Evolutionary conservation across 257 asterid genomes (phyloP), one percentile per base, ranked within the genome.

Genomic region (Echium plantagineum): DNA sequence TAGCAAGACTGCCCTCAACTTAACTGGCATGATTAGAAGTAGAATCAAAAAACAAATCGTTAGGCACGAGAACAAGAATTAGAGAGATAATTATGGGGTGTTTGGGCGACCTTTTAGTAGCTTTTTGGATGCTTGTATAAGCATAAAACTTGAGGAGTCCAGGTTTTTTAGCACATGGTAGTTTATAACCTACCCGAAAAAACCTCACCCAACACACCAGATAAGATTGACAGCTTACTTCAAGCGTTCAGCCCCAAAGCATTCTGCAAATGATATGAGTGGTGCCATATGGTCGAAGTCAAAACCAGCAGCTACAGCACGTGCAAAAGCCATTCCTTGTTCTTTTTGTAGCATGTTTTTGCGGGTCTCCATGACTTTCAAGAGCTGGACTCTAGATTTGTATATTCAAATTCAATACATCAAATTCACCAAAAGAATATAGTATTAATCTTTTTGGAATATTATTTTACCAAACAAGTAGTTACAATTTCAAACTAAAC

Each of bases 241-340:
- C 71, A 93, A 76, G 30, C 99, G 97, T 49, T 69, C 54, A 57
- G 98, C 98, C 66, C 96, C 97, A 73, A 93, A 89, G 75, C 89
- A 81, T 66, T 84, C 84, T 26, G 97, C 84, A 78, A 93, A 93
- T 63, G 95, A 84, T 55, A 84, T 69, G 52, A 93, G 90, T 48
- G 77, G 80, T 15, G 71, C 60, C 78, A 93, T 74, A 71, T 75
- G 70, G 67, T 89, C 95, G 69, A 93, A 74, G 61, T 81, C 87
- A 78, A 85, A 93, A 70, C 98, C 93, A 71, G 95, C 96, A 70
- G 97, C 98, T 57, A 81, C 90, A 63, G 98, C 95, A 77, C 96
- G 94, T 61, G 97, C 97, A 75, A 93, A 93, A 61, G 98, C 96
- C 98, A 93, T 93, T 56, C 94, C 95, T 75, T 89, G 98, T 74